Evolutionary conservation across 805 yeast genomes (phyloP).

Genomic region (Yamadazyma scolyti): DNA sequence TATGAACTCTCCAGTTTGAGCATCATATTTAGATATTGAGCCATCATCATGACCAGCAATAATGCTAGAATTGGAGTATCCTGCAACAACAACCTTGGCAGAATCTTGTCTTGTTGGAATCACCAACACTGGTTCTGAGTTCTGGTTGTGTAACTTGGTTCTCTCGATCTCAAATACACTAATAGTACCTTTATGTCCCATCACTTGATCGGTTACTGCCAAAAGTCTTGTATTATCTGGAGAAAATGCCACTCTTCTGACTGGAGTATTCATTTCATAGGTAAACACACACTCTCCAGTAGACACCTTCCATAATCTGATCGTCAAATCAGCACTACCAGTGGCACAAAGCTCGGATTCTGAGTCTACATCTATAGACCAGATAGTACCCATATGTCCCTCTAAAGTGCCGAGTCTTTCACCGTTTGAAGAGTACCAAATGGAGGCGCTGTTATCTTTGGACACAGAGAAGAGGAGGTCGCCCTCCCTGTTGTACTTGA

Average conservation of each 20-base stretch:
- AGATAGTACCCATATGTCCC: slow-evolving; percentile 86
- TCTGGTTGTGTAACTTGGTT: slow-evolving; percentile 25
- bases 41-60: slow-evolving; percentile 91
- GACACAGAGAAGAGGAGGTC: slow-evolving; percentile 90
- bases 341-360: slow-evolving; percentile 71
- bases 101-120: slow-evolving; percentile 58
- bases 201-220: slow-evolving; percentile 84
- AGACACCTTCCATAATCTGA: slow-evolving; percentile 79
- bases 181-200: slow-evolving; percentile 83
- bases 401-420: slow-evolving; percentile 91
- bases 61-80: slow-evolving; percentile 80
- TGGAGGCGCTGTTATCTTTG: slow-evolving; percentile 83
- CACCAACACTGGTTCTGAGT: slow-evolving; percentile 52
- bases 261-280: slow-evolving; percentile 80
- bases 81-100: slow-evolving; percentile 73
- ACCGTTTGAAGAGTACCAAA: slow-evolving; percentile 95
- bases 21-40: slow-evolving; percentile 72
- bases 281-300: slow-evolving; percentile 73
- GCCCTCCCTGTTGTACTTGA: slow-evolving; percentile 92
- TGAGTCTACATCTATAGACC: slow-evolving; percentile 85
- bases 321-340: slow-evolving; percentile 86
- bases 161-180: slow-evolving; percentile 57
- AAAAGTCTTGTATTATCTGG: slow-evolving; percentile 67
- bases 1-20: slow-evolving; percentile 67
- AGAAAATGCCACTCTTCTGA: slow-evolving; percentile 82